Evolutionary conservation across 805 yeast genomes (phyloP), one percentile per base, ranked within the genome.

Genomic region (Candida stauntonica): DNA sequence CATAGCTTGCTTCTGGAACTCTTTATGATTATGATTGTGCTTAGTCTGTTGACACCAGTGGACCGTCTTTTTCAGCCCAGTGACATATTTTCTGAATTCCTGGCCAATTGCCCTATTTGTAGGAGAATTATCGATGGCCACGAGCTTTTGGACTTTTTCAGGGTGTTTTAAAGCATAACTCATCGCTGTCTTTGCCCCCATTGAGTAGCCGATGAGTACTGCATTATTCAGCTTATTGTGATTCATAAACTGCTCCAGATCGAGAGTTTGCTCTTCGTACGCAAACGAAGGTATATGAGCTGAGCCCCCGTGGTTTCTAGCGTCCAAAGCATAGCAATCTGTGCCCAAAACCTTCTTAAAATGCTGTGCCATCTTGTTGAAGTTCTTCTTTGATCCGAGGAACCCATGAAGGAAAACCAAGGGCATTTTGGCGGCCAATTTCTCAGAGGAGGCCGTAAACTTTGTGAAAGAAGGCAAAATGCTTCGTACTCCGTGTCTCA

Each of bases 151-250:
- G 1, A 73, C 60, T 13, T 53, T 38, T 2, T 56, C 61, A 0
- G 70, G 70, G 28, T 57, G 40, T 26, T 48, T 44, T 24, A 78
- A 51, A 0, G 73, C 58, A 1, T 66, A 64, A 33, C 68, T 39
- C 70, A 78, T 67, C 0, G 74, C 75, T 1, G 72, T 67, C 49
- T 75, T 77, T 4, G 79, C 82, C 1, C 85, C 85, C 75, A 78
- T 70, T 15, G 80, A 75, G 50, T 73, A 80, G 0, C 84, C 83
- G 11, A 69, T 41, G 4, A 70, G 36, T 27, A 64, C 54, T 5
- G 66, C 57, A 12, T 61, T 61, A 2, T 26, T 15, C 3, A 66
- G 52, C 18, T 43, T 39, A 12, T 39, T 38, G 9, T 35, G 30
- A 13, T 39, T 26, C 31, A 53, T 38, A 39, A 51, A 49, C 18